These are phyloP conservation scores for Phytophthora pini DNA, from an alignment of 352 stramenopile genomes.

Conservation along the genomic window DNA sequence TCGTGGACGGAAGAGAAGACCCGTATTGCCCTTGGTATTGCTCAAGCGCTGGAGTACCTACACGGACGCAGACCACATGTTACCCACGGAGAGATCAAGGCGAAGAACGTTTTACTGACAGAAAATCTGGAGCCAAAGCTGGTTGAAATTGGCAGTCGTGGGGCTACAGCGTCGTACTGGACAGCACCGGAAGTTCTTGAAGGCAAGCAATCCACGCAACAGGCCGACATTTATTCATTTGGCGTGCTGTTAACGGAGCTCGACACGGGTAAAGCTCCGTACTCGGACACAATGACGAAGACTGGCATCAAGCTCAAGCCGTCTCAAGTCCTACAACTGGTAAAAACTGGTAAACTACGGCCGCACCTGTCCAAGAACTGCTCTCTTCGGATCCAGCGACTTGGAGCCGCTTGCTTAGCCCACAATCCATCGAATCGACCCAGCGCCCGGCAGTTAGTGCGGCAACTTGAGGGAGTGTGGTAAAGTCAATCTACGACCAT, in stretches of 20 bases:
- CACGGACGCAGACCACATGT: slow-evolving; percentile 40
- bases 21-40: slow-evolving; percentile 41
- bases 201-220: not conserved
- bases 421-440: slow-evolving; percentile 39
- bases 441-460: too few relatives aligned
- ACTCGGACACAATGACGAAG: slow-evolving; percentile 16
- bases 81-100: slow-evolving; percentile 57
- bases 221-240: slow-evolving; percentile 5
- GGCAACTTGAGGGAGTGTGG: too few relatives aligned
- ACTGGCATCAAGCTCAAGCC: slow-evolving; percentile 41
- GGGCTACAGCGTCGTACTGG: not conserved
- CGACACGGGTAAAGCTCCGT: not conserved
- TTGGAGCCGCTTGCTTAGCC: slow-evolving; percentile 49
- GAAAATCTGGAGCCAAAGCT: slow-evolving; percentile 41
- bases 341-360: slow-evolving; percentile 40
- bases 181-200: not conserved
- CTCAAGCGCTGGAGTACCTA: slow-evolving; percentile 47
- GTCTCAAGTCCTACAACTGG: slow-evolving; percentile 46
- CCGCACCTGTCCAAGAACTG: slow-evolving; percentile 29
- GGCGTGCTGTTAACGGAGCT: not conserved
- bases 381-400: slow-evolving; percentile 32
- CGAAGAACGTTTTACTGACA: slow-evolving; percentile 51
- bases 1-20: slow-evolving; percentile 47
- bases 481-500: too few relatives aligned
- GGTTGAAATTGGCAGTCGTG: slow-evolving; percentile 57